Evolutionary conservation across 352 stramenopile species (phyloP), one percentile per base, ranked within the genome.

Genomic region (Globisporangium cederbergense): DNA sequence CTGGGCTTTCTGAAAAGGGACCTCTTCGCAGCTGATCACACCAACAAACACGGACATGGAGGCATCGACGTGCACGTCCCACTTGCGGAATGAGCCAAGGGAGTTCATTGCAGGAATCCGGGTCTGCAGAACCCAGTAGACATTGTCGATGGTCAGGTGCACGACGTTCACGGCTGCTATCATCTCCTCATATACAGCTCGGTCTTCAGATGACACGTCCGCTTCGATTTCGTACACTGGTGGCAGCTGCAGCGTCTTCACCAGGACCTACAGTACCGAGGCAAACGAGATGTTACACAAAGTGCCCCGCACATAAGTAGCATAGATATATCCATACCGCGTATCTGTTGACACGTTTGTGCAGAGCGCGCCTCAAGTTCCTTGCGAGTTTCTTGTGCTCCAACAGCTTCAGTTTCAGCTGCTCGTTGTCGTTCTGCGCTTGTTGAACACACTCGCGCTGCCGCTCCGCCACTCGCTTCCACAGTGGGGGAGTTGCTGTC

Each of bases 1-100:
- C 13, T 50, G 54, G 7, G n/a, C 54, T 45, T 50, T 60, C 3
- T 13, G 54, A 30, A 60, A 60, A 11, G 54, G 54, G n/a, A 60
- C n/a, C 9, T 34, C 20, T 30, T 60, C n/a, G 54, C 36, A 60
- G n/a, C 11, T 32, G 18, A 60, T n/a, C n/a, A 60, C 25, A 10
- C 47, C 36, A 14, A 47, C n/a, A 9, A 52, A 52, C 14, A 52
- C 5, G 5, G 46, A n/a, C 46, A 52, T 52, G 46, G 7, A 25
- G 13, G 46, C 46, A 11, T 52, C 46, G 20, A 52, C n/a, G 4
- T 11, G 46, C 3, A 13, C 46, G 3, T 7, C n/a, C 5, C 46
- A 20, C 46, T 32, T 52, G 20, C 46, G 20, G 14, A 52, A 52
- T n/a, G 46, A 52, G 18, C 2, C 20, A 16, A 7, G 46, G 13